Conservation (phyloP, 108 stramenopile species). For the Aurantiochytrium sp. region DNA sequence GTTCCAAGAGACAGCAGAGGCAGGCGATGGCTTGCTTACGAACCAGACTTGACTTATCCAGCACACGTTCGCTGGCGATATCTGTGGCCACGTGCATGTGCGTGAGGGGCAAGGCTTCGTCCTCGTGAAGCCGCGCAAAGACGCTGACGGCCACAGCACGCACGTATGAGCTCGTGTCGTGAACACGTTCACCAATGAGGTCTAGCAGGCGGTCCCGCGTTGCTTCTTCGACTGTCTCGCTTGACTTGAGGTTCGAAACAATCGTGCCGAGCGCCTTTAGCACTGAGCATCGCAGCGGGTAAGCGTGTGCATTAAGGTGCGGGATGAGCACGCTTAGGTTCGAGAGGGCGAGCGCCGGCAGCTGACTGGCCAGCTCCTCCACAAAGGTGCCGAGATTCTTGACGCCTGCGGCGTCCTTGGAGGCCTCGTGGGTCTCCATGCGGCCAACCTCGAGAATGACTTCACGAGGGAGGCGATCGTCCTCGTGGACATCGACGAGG, state of each 20-base stretch:
- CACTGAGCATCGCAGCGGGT: slow-evolving; percentile 10
- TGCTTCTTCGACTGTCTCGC: not conserved
- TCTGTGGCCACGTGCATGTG: slow-evolving; percentile 35
- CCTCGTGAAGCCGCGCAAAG: not conserved
- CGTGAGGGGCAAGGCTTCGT: not conserved
- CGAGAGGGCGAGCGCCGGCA: not conserved
- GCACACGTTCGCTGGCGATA: slow-evolving; percentile 73
- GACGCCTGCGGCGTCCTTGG: not conserved
- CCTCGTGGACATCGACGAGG: not conserved
- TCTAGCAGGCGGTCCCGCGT: not conserved
- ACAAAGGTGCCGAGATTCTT: not conserved
- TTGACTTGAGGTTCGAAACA: not conserved
- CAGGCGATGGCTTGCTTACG: slow-evolving; percentile 79
- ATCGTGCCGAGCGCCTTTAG: not conserved
- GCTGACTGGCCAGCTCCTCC: not conserved
- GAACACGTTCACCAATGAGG: not conserved
- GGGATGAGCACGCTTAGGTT: slow-evolving; percentile 12
- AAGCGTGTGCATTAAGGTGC: not conserved
- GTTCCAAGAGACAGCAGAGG: slow-evolving; percentile 67
- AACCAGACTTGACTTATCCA: slow-evolving; percentile 88
- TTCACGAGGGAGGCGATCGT: not conserved
- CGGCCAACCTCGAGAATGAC: not conserved
- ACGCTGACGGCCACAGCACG: not conserved
- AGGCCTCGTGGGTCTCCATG: not conserved
- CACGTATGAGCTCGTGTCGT: slow-evolving; percentile 18